A percentile compares a stretch with the other conserved stretches of the same genome.
phyloP scores from a whole-genome alignment of 1,284 basidiomycete genomes.

The Ganoderma resinaceum region DNA sequence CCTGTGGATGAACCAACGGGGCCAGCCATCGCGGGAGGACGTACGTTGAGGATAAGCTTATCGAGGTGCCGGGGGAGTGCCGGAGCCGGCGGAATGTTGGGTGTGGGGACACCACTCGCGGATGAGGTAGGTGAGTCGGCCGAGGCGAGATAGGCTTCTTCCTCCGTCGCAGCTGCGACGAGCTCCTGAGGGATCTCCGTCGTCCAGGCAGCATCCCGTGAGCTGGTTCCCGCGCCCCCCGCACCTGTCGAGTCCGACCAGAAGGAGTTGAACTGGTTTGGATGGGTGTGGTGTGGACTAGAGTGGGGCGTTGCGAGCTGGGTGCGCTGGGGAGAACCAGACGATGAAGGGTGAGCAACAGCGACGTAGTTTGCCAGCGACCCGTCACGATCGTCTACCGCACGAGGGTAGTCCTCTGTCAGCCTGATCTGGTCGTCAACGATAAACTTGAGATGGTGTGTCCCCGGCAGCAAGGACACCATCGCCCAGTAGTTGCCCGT shows the following conservation, averaged over 20 bases:
- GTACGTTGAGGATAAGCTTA: conserved; percentile 89
- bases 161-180: conserved; percentile 80
- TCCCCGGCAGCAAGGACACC: conserved; percentile 83
- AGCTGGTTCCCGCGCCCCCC: conserved; percentile 38
- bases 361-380: conserved; percentile 95
- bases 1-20: conserved; percentile 24
- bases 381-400: conserved; percentile 91
- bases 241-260: conserved; percentile 54
- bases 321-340: conserved; percentile 34
- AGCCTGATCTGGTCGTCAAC: conserved; percentile 91
- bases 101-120: conserved; percentile 56
- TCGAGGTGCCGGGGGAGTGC: conserved; percentile 91
- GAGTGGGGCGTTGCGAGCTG: conserved; percentile 31
- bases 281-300: conserved; percentile 32
- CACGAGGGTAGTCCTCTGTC: conserved; percentile 83
- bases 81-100: conserved; percentile 86
- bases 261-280: conserved; percentile 49
- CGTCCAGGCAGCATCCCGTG: conserved; percentile 68
- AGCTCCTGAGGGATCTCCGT: conserved; percentile 77
- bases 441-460: conserved; percentile 95
- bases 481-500: conserved; percentile 52
- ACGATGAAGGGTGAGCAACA: conserved; percentile 48
- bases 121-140: conserved; percentile 44
- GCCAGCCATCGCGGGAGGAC: conserved; percentile 35
- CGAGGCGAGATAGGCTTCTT: conserved; percentile 74